Evolutionary conservation across 2,329 filamentous ascomycete genomes (phyloP), one percentile per base, ranked within the genome.

Genomic region (Uncinocarpus reesii): DNA sequence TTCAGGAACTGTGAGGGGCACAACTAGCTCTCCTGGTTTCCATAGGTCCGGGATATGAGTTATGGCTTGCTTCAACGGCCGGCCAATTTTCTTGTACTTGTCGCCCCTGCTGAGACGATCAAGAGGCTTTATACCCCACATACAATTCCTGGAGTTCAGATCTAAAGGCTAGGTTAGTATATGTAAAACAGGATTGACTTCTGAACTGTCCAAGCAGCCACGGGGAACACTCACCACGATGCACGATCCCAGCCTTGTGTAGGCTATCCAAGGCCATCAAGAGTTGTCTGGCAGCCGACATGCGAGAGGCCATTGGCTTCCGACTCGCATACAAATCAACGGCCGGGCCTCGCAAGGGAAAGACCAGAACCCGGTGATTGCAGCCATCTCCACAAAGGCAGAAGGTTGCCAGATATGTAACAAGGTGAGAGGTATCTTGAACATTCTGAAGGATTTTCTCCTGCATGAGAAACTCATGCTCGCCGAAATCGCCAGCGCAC

Each of bases 381-480:
- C 18, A 7, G 3, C 32, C 31, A 24, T 23, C 20, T 40, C 35
- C 35, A 38, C 24, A 28, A 20, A 47, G 36, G 3, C 45, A 16
- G 46, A 53, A 53, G 29, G 47, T 50, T 8, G 23, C 41, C 18
- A 37, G 18, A 48, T 48, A 49, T 36, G 35, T 38, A 10, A 49
- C 37, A 48, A 53, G 47, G 31, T 46, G 49, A 34, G 52, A 53
- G 16, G 38, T 50, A 48, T 53, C 49, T 23, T 47, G 15, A 11
- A 53, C 49, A 41, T 40, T 37, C 28, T 26, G 37, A 38, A 44
- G 37, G 18, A 53, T 52, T 37, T 49, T 36, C 13, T 41, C 31
- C 28, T 53, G 52, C 18, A 53, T 52, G 32, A 20, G 47, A 20
- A 24, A 23, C 47, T 53, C 47, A 28, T 38, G 40, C 11, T 52